These are phyloP conservation scores for Trametes meyenii DNA, from an alignment of 768 basidiomycete species.

Conservation along the genomic window DNA sequence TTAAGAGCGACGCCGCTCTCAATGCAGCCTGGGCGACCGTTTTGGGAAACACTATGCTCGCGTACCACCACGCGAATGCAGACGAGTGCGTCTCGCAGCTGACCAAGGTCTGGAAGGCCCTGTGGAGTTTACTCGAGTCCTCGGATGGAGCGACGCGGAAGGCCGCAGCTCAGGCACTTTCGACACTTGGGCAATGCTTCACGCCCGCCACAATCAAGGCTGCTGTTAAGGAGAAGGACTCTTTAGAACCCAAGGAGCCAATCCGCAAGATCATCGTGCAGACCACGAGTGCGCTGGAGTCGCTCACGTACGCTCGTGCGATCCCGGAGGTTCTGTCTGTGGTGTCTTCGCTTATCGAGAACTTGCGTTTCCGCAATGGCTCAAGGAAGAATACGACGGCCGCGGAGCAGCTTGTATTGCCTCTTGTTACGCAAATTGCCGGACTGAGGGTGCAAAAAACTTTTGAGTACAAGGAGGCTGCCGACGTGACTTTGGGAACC, in stretches of 20 bases:
- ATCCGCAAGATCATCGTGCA: constrained; percentile 66
- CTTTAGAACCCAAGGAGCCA: constrained; percentile 50
- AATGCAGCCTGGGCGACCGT: constrained; percentile 80
- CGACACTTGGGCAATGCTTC: constrained; percentile 69
- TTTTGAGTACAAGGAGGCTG: constrained; percentile 90
- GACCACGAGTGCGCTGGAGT: constrained; percentile 67
- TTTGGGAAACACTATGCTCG: constrained; percentile 71
- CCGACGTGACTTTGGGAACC: constrained; percentile 74
- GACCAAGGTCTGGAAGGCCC: constrained; percentile 67
- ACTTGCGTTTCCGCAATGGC: constrained; percentile 55
- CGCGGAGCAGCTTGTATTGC: constrained; percentile 69
- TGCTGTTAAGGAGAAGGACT: constrained; percentile 50
- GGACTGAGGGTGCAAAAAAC: constrained; percentile 75
- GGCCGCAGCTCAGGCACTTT: constrained; percentile 64
- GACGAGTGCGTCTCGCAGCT: constrained; percentile 57
- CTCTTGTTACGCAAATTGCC: constrained; percentile 70
- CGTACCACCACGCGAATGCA: constrained; percentile 55
- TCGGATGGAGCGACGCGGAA: constrained; percentile 61
- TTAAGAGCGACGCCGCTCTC: constrained; percentile 66
- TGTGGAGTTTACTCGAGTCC: constrained; percentile 81
- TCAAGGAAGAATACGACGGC: constrained; percentile 50
- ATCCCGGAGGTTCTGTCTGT: constrained; percentile 82
- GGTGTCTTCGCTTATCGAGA: constrained; percentile 66
- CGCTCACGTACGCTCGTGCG: constrained; percentile 70
- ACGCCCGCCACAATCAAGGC: constrained; percentile 59